Evolutionary conservation across 148 eudicot species (phyloP).

Genomic region (Silene conica): DNA sequence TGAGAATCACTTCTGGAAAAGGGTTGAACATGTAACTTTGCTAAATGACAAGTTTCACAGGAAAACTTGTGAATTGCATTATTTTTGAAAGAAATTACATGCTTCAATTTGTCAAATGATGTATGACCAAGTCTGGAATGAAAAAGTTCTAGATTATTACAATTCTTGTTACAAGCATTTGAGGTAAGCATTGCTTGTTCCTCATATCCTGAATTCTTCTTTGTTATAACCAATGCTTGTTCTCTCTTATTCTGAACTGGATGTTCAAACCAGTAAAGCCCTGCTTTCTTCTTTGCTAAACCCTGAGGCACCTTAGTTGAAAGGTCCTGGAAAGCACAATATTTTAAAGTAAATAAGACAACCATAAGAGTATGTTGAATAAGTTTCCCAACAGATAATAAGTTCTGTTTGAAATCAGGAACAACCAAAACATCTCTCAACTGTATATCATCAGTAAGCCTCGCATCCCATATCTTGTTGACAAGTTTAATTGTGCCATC

Average conservation of each 20-base stretch:
- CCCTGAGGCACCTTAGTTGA: background rate
- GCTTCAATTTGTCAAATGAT: background rate
- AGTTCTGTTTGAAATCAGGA: background rate
- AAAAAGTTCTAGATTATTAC: background rate
- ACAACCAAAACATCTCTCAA: background rate
- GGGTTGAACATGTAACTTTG: too few species aligned
- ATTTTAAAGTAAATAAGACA: background rate
- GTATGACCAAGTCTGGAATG: constrained; percentile 11
- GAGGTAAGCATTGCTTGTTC: too few species aligned
- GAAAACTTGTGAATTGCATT: too few species aligned
- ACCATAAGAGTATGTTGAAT: background rate
- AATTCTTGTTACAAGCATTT: too few species aligned
- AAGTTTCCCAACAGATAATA: background rate
- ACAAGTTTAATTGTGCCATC: background rate
- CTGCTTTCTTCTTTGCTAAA: background rate
- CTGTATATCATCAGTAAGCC: background rate
- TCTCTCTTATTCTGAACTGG: too few species aligned
- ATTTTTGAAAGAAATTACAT: too few species aligned
- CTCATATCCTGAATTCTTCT: too few species aligned
- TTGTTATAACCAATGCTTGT: too few species aligned
- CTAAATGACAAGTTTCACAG: too few species aligned
- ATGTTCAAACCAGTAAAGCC: background rate
- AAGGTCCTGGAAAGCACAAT: background rate
- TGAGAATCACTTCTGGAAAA: too few species aligned
- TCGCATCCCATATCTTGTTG: background rate